Evolutionary conservation across 345 rosid species (phyloP).

Genomic region (Lepidium sativum): DNA sequence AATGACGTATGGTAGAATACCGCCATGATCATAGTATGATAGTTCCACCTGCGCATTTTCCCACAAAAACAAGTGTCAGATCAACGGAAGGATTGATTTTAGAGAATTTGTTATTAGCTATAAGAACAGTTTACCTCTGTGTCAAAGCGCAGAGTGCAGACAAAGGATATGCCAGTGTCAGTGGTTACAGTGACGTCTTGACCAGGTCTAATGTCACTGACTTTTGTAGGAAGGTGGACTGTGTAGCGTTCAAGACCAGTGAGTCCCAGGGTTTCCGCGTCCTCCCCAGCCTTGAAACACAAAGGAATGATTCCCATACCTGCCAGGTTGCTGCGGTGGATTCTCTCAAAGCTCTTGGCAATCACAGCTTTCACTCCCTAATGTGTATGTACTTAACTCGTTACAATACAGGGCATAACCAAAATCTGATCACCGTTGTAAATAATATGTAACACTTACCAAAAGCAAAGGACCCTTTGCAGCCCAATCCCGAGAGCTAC

Average conservation of each 20-base stretch:
- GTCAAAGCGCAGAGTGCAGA: constrained; percentile 62
- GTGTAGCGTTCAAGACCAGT: constrained; percentile 58
- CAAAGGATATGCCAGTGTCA: constrained; percentile 59
- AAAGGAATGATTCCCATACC: constrained; percentile 62
- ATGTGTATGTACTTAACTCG: background rate
- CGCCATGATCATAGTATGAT: constrained; percentile 69
- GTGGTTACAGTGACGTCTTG: constrained; percentile 67
- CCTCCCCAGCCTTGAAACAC: constrained; percentile 54
- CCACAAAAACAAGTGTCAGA: constrained; percentile 1
- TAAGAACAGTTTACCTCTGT: constrained; percentile 53
- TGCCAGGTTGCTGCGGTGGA: constrained; percentile 54
- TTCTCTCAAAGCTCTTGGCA: constrained; percentile 65
- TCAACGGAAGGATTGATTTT: background rate
- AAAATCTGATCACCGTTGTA: background rate
- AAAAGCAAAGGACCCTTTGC: constrained; percentile 83
- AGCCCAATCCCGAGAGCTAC: constrained; percentile 93
- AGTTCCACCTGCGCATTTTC: constrained; percentile 51
- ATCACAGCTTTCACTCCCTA: constrained; percentile 64
- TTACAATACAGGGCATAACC: background rate
- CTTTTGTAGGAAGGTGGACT: constrained; percentile 44
- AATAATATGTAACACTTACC: constrained; percentile 29
- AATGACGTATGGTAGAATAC: constrained; percentile 63
- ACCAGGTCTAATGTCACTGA: constrained; percentile 69
- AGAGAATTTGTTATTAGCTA: background rate
- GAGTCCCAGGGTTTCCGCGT: constrained; percentile 47